Conservation (phyloP, 129 eudicot genomes). For the Kitagawia praeruptora region DNA sequence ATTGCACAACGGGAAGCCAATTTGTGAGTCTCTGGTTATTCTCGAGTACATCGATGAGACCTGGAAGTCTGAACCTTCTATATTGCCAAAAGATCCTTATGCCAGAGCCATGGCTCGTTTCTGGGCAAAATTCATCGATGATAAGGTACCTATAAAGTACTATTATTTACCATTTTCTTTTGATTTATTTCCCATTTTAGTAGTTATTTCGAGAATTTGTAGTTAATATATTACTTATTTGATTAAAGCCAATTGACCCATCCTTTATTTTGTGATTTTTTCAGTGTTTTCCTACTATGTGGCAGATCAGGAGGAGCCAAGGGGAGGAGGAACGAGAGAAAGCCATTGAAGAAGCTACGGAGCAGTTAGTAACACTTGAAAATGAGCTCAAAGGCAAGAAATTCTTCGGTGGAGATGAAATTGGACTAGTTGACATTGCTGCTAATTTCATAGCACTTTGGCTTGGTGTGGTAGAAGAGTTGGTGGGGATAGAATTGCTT, state of each 20-base stretch:
- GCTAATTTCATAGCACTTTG: conserved; percentile 20
- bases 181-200: too few relatives aligned
- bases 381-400: conserved; percentile 29
- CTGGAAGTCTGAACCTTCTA: conserved; percentile 15
- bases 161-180: too few relatives aligned
- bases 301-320: conserved; percentile 17
- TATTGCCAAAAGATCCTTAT: conserved; percentile 28
- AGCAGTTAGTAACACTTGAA: conserved; percentile 15
- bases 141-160: conserved; percentile 18
- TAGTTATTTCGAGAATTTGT: not conserved
- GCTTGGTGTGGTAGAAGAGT: conserved; percentile 11
- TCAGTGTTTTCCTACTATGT: conserved; percentile 20
- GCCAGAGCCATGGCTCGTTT: conserved; percentile 30
- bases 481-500: conserved; percentile 8
- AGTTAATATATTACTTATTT: not conserved
- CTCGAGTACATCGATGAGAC: conserved; percentile 37
- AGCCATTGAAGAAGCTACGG: conserved; percentile 20
- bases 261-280: not conserved
- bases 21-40: conserved; percentile 25
- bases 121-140: conserved; percentile 36
- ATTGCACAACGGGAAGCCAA: conserved; percentile 26
- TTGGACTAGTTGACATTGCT: conserved; percentile 24
- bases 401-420: not conserved
- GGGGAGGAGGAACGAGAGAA: conserved; percentile 21
- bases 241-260: not conserved